A percentile compares a stretch with the other conserved stretches of the same genome.
phyloP scores from a whole-genome alignment of 805 yeast genomes.

The Pichia cabralensis region DNA sequence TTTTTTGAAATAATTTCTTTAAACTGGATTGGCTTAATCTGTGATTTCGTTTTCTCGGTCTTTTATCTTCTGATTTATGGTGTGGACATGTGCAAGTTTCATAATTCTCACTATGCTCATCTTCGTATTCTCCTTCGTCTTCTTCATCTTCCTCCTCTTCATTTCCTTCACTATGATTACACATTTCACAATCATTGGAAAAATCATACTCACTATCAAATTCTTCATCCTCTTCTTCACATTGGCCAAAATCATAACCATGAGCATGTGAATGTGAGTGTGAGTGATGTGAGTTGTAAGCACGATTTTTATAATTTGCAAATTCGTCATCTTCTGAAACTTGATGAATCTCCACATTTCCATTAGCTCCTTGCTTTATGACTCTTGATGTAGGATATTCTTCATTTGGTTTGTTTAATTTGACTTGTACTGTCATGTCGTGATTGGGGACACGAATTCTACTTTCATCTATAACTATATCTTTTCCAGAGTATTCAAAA shows the following conservation, averaged over 20 bases:
- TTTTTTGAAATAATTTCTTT: too few species aligned
- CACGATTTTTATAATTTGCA: slow-evolving; percentile 16
- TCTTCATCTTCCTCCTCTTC: slow-evolving; percentile 5
- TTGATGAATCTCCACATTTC: slow-evolving; percentile 66
- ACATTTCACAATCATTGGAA: slow-evolving; percentile 10
- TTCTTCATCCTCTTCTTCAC: slow-evolving; percentile 9
- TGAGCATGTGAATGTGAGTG: too few species aligned
- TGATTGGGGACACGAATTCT: slow-evolving; percentile 3
- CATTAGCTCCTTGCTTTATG: slow-evolving; percentile 56
- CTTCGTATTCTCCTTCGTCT: slow-evolving; percentile 7
- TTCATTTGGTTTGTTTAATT: slow-evolving; percentile 42
- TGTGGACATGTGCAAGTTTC: too few species aligned
- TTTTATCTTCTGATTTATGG: too few species aligned
- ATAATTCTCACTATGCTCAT: too few species aligned
- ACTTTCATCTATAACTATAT: not conserved
- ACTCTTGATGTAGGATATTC: slow-evolving; percentile 69
- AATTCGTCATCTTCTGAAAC: slow-evolving; percentile 21
- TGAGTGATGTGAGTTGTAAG: too few species aligned
- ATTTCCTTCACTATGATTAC: slow-evolving; percentile 2
- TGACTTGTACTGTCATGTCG: slow-evolving; percentile 28
- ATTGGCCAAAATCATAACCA: too few species aligned
- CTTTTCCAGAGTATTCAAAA: slow-evolving; percentile 12
- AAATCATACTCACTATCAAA: slow-evolving; percentile 7
- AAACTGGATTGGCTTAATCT: too few species aligned
- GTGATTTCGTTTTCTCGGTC: too few species aligned